Evolutionary conservation across 2,329 filamentous ascomycete genomes (phyloP), one percentile per base, ranked within the genome.

Genomic region (Keithomyces neogunnii): DNA sequence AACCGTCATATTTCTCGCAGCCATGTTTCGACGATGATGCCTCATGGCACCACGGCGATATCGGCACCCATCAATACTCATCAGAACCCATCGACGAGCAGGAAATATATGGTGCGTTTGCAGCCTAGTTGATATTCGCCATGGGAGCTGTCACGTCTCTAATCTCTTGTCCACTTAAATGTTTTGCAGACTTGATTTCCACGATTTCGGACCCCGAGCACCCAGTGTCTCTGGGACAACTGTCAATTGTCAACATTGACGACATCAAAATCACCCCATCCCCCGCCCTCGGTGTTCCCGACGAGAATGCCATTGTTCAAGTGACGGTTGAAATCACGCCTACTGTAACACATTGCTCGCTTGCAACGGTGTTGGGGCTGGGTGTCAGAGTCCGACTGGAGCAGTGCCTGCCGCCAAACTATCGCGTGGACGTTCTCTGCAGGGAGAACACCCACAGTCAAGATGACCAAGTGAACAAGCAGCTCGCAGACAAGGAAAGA

Each of bases 191-290:
- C 73, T 79, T 99, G 55, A 93, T 99, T 61, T 89, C 90, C 56
- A 87, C 88, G 60, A 96, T 99, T 63, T 92, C 89, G 29, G 93
- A 99, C 68, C 93, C 93, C 2, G 93, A 99, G 71, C 93, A 99
- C 65, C 93, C 93, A 38, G 82, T 96, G 49, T 95, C 92, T 3
- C 80, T 99, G 47, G 93, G 91, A 55, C 90, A 93, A 62, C 78
- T 99, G 40, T 90, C 91, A 35, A 93, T 99, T 49, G 90, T 99
- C 59, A 96, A 95, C 59, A 82, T 99, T n/a, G 85, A 88, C 33
- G 93, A 99, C 69, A 96, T 99, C 61, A 78, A 82, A 62, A 89
- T 99, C 59, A 74, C 70, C 8, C 70, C 71, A 7, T 63, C 68
- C n/a, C 69, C 67, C 4, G 51, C 62, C 0, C 54, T 63, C 36